phyloP scores from a whole-genome alignment of 768 basidiomycete genomes.

The Scleroderma bovista region DNA sequence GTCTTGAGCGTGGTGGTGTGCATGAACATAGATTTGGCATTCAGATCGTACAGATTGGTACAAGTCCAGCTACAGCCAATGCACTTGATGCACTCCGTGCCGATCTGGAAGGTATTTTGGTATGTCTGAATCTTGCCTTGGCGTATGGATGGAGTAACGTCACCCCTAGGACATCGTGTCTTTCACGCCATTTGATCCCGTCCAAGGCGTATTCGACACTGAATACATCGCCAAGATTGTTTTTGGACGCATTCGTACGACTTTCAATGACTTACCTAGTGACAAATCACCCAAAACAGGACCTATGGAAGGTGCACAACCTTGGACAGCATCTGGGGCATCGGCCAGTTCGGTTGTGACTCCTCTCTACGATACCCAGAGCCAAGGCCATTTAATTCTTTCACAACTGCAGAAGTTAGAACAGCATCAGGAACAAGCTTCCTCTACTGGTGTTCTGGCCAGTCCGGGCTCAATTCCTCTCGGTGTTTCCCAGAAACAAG shows the following conservation, averaged over 20 bases:
- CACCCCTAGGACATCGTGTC: slow-evolving; percentile 40
- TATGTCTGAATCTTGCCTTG: slow-evolving; percentile 1
- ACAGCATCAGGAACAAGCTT: too few species aligned
- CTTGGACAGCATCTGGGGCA: too few species aligned
- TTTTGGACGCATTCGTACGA: slow-evolving; percentile 22
- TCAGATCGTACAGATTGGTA: slow-evolving; percentile 44
- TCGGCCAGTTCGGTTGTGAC: too few species aligned
- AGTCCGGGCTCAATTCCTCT: too few species aligned
- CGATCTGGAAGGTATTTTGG: slow-evolving; percentile 27
- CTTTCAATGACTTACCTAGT: too few species aligned
- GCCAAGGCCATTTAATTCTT: too few species aligned
- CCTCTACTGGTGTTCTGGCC: too few species aligned
- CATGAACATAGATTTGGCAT: slow-evolving; percentile 38
- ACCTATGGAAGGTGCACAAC: too few species aligned
- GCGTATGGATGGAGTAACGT: neutral
- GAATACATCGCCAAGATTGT: slow-evolving; percentile 33
- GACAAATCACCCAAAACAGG: too few species aligned
- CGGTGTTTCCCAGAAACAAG: too few species aligned
- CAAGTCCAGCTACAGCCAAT: slow-evolving; percentile 31
- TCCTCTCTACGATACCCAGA: too few species aligned
- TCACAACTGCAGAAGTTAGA: too few species aligned
- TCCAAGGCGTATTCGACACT: slow-evolving; percentile 25
- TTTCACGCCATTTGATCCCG: slow-evolving; percentile 35
- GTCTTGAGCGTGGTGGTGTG: slow-evolving; percentile 32
- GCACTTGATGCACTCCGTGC: slow-evolving; percentile 38